Percentiles rank a stretch among this genome's conserved stretches.
Evolutionary conservation across 768 basidiomycete genomes (phyloP).

Genomic region (Naganishia kalamii): DNA sequence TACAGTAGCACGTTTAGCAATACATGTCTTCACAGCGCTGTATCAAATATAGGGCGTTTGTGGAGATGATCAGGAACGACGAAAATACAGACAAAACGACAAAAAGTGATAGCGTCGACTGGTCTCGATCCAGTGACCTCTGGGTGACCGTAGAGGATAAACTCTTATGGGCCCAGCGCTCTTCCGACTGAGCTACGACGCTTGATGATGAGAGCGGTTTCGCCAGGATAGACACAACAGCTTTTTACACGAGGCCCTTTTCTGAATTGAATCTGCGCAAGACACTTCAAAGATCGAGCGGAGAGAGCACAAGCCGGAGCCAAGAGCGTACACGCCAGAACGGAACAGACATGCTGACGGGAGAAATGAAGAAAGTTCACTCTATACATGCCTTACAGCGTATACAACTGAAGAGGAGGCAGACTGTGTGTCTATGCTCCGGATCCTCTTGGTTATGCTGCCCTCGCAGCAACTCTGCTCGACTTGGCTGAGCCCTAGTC

Average conservation of each 20-base stretch:
- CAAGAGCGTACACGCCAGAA: no score
- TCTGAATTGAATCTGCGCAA: no score
- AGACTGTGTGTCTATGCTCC: neutral
- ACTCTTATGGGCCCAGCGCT: slow-evolving; percentile 18
- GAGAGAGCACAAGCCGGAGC: no score
- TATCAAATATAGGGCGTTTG: no score
- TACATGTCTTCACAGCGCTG: no score
- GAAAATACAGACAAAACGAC: neutral
- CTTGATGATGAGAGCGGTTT: neutral
- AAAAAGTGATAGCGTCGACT: slow-evolving; percentile 16
- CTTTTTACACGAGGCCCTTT: neutral
- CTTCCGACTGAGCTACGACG: slow-evolving; percentile 23
- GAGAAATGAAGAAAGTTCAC: no score
- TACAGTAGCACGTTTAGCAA: no score
- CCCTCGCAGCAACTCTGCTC: neutral
- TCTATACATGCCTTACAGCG: no score
- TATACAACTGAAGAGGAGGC: neutral
- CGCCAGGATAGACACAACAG: neutral
- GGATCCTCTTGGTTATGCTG: neutral
- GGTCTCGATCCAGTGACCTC: slow-evolving; percentile 20
- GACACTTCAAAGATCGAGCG: no score
- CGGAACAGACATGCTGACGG: no score
- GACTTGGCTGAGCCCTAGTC: neutral
- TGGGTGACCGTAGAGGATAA: slow-evolving; percentile 1
- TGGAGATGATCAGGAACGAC: no score